phyloP scores from a whole-genome alignment of 495 filamentous ascomycete species.

The Lasiosphaeria ovina region DNA sequence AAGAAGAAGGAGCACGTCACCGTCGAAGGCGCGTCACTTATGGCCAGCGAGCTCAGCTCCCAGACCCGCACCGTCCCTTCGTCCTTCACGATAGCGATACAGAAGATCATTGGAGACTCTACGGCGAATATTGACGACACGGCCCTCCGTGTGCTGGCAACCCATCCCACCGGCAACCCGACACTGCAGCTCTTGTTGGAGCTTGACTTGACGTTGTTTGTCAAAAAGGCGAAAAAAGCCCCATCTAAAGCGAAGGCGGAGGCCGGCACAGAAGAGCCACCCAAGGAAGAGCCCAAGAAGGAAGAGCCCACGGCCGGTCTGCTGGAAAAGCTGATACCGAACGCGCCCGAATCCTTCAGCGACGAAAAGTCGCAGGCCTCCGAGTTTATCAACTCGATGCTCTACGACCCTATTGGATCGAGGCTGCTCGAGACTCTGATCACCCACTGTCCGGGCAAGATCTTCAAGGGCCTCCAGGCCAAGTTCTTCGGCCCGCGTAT shows the following conservation, averaged over 20 bases:
- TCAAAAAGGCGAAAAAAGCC: conserved; percentile 50
- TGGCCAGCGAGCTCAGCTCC: conserved; percentile 27
- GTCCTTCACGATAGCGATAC: conserved; percentile 69
- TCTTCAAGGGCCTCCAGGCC: conserved; percentile 80
- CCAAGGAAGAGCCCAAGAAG: conserved; percentile 23
- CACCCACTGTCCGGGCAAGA: conserved; percentile 72
- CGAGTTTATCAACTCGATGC: conserved; percentile 75
- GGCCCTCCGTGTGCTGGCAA: conserved; percentile 74
- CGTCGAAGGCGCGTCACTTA: conserved; percentile 39
- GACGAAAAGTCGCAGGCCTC: conserved; percentile 42
- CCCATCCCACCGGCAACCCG: conserved; percentile 85
- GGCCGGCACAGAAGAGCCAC: conserved; percentile 20
- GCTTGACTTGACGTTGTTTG: conserved; percentile 71
- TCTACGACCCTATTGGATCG: conserved; percentile 88
- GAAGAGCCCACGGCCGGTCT: conserved; percentile 21
- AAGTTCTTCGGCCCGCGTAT: conserved; percentile 74
- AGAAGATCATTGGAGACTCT: conserved; percentile 74
- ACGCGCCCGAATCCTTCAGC: conserved; percentile 41
- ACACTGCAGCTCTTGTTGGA: conserved; percentile 83
- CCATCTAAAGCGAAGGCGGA: conserved; percentile 57
- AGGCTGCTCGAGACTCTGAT: conserved; percentile 85
- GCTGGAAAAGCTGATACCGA: conserved; percentile 43
- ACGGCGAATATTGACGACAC: conserved; percentile 67
- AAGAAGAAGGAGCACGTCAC: conserved; percentile 84
- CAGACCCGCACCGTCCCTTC: conserved; percentile 64